Evolutionary conservation across 2,329 filamentous ascomycete species (phyloP), one percentile per base, ranked within the genome.

Genomic region (Fusarium piperis): DNA sequence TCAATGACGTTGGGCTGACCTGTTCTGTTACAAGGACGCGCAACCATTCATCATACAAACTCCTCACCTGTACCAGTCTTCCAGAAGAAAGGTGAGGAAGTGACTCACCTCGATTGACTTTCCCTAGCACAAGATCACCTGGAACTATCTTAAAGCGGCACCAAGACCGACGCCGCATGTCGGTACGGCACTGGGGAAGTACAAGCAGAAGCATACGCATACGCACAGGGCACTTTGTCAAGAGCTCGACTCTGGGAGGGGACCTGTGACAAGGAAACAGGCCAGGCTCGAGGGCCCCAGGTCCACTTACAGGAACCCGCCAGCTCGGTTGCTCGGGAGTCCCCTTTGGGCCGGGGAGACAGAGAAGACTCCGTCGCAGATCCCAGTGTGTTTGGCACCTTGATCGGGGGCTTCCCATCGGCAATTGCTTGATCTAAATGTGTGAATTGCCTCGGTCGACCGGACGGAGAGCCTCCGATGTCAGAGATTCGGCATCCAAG

Each of bases 321-420:
- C 74, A 70, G 59, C 67, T 76, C 57, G 73, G 74, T 70, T 71
- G 62, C 39, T 71, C 62, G 55, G 63, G 62, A 62, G 65, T 61
- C 63, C 74, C 74, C 72, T 67, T 76, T 76, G 58, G 71, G 53
- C 74, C 72, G 74, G 74, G 71, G 70, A 65, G 62, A 53, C 41
- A 64, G 36, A 48, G 28, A 16, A 64, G 57, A 72, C 63, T 73
- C 70, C 67, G 59, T 62, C 33, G 16, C 39, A 51, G 46, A 65
- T 72, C 39, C 23, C 59, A 20, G 44, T 28, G 41, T 35, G 39
- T 63, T 61, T 63, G 30, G 35, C 39, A 61, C 36, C 36, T 39
- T 36, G 61, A 55, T 62, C 71, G 64, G 57, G 30, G 53, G 55
- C 20, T 60, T 52, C 39, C 46, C 48, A 48, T 46, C 59, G 46